Conservation (phyloP, 345 rosid species). For the Gossypioides kirkii region DNA sequence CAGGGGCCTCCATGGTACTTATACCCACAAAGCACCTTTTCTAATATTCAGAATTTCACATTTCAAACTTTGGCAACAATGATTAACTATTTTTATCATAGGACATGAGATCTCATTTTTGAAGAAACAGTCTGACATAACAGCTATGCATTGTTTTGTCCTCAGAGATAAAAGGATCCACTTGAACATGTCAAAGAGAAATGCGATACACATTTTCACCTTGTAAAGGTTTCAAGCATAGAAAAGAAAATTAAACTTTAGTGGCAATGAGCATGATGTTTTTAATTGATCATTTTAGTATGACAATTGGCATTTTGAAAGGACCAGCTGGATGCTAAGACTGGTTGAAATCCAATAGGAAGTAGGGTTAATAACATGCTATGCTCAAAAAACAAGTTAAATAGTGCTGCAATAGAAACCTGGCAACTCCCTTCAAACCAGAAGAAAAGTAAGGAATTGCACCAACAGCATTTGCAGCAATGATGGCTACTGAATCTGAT, state of each 20-base stretch:
- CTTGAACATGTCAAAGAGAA: too few species aligned
- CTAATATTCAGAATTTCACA: neutral
- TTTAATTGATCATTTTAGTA: neutral
- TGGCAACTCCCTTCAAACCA: slow-evolving; percentile 98
- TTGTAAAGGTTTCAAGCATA: neutral
- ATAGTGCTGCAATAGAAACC: slow-evolving; percentile 30
- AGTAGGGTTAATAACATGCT: neutral
- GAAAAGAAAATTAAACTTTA: neutral
- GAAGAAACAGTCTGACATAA: too few species aligned
- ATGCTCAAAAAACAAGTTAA: neutral
- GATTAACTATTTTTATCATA: neutral
- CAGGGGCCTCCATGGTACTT: too few species aligned
- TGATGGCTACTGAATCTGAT: slow-evolving; percentile 95
- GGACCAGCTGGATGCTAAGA: neutral
- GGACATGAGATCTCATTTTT: neutral
- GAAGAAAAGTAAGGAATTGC: slow-evolving; percentile 89
- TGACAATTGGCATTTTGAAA: neutral
- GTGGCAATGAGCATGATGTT: neutral
- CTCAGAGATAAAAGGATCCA: too few species aligned
- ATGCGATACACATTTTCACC: neutral
- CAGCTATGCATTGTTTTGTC: too few species aligned
- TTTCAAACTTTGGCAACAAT: neutral
- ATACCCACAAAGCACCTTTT: neutral
- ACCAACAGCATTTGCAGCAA: slow-evolving; percentile 92
- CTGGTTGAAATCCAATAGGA: neutral